Evolutionary conservation across 2,329 filamentous ascomycete genomes (phyloP), one percentile per base, ranked within the genome.

Genomic region (Pseudofabraea citricarpa): DNA sequence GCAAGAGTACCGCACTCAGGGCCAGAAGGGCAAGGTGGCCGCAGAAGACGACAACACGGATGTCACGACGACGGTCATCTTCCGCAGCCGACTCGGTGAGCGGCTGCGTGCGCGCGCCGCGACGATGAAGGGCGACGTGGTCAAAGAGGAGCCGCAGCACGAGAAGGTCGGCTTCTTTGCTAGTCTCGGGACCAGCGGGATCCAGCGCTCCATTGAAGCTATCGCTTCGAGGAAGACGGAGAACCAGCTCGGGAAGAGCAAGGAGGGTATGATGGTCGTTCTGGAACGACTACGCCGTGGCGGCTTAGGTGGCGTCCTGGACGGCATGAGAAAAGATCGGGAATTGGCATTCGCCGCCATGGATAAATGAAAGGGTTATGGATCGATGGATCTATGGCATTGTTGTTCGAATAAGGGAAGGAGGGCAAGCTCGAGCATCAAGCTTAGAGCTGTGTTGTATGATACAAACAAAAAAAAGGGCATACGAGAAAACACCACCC

Each of bases 191-290:
- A 79, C 83, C 13, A 78, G 76, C 32, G 77, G 84, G n/a, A 77
- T 91, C 36, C 85, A 90, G 62, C 73, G 83, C 51, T 88, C 82
- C 57, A 90, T 93, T 56, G 87, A 93, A 68, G 77, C 77, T 42
- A 82, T 91, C 48, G 86, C 85, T 9, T 81, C 87, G 29, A 84
- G 81, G 58, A 85, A 87, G 60, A 89, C 87, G 5, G 78, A 84
- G 52, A 83, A 85, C 56, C 85, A 87, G 60, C 75, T 91, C 56
- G 81, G 83, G 40, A 90, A 90, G 68, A 87, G 85, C 54, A 81
- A 85, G 39, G 85, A 90, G 61, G 87, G 87, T 38, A 91, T 93
- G 87, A 81, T 79, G 44, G 79, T 90, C 27, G 87, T 93, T 7
- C 72, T 93, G 18, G 85, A 90, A 64, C 73, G 87, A 37, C 63